phyloP scores from a whole-genome alignment of 805 yeast genomes.

The Metschnikowia arizonensis region DNA sequence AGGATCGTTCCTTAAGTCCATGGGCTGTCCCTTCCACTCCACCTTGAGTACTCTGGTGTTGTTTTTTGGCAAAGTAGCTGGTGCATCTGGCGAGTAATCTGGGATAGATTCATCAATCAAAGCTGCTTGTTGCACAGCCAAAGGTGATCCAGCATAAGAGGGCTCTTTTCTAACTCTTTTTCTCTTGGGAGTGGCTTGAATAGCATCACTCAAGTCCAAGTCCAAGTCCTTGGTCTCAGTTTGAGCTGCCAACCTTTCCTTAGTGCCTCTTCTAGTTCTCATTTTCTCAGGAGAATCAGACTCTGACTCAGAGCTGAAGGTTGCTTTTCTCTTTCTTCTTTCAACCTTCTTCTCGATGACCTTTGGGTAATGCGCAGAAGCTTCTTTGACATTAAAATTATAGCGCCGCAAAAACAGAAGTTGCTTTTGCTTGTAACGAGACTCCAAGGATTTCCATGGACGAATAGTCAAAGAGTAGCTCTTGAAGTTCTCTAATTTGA shows the following conservation, averaged over 20 bases:
- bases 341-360: conserved; percentile 15
- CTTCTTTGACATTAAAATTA: conserved; percentile 20
- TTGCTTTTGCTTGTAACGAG: conserved; percentile 47
- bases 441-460: conserved; percentile 46
- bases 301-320: conserved; percentile 30
- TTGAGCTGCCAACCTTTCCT: conserved; percentile 24
- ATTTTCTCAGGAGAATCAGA: conserved; percentile 44
- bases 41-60: conserved; percentile 72
- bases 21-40: conserved; percentile 98
- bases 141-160: conserved; percentile 30
- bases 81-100: conserved; percentile 73
- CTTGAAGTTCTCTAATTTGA: conserved; percentile 47
- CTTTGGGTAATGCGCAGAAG: conserved; percentile 15
- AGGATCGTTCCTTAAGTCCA: conserved; percentile 83
- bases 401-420: conserved; percentile 53
- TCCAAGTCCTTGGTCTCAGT: conserved; percentile 5
- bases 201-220: conserved; percentile 16
- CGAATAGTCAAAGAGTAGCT: conserved; percentile 46
- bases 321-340: conserved; percentile 17
- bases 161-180: conserved; percentile 34
- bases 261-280: conserved; percentile 56
- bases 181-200: conserved; percentile 31
- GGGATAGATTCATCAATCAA: conserved; percentile 67
- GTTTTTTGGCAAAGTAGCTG: conserved; percentile 54
- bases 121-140: conserved; percentile 44